These are phyloP conservation scores for Capsicum pubescens DNA, from an alignment of 257 asterid species.

Conservation along the genomic window DNA sequence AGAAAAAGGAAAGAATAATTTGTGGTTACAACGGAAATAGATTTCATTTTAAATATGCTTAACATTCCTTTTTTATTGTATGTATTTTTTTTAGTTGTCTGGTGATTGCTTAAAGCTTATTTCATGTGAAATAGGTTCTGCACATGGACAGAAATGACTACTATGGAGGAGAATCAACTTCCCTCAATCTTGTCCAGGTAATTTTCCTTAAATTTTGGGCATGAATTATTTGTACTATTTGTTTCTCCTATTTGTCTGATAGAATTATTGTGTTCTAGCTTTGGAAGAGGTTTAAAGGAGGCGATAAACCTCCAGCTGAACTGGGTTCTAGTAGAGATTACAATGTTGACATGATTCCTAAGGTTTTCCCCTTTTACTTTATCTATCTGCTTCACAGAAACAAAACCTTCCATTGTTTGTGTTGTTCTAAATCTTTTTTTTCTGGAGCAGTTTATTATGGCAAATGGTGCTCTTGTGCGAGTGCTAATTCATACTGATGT, in stretches of 20 bases:
- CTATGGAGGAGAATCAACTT: constrained; percentile 93
- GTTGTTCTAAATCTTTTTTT: background rate
- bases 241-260: constrained; percentile 28
- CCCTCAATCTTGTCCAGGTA: constrained; percentile 88
- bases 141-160: constrained; percentile 99
- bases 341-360: constrained; percentile 96
- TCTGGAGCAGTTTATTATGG: constrained; percentile 80
- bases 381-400: background rate
- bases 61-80: background rate
- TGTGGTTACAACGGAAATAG: background rate
- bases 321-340: constrained; percentile 94
- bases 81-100: background rate
- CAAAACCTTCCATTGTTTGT: constrained; percentile 14
- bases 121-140: constrained; percentile 57
- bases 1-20: background rate
- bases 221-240: background rate
- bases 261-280: constrained; percentile 44
- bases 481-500: constrained; percentile 95
- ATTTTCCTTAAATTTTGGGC: constrained; percentile 1
- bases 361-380: constrained; percentile 53
- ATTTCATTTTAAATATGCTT: constrained; percentile 1
- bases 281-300: constrained; percentile 94
- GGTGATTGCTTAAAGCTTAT: constrained; percentile 9
- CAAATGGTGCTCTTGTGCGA: constrained; percentile 93
- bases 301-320: constrained; percentile 80